Conservation (phyloP, 192 early-diverging fungal genomes). For the Obelidium mucronatum region DNA sequence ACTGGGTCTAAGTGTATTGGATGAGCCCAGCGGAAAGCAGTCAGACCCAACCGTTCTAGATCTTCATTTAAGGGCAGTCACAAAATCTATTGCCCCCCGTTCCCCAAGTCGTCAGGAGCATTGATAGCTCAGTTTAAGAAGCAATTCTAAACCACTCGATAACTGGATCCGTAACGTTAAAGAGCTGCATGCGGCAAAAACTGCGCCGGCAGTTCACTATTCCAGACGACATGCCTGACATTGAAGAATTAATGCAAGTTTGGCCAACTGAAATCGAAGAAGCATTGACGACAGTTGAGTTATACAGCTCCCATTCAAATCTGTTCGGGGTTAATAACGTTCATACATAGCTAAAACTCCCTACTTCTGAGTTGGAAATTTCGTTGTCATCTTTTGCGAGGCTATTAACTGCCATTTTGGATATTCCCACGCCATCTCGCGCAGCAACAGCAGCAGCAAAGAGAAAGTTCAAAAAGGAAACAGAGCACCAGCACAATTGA, state of each 20-base stretch:
- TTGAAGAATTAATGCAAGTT: constrained; percentile 68
- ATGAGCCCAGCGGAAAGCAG: constrained; percentile 58
- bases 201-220: constrained; percentile 45
- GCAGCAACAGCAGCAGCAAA: constrained; percentile 27
- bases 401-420: constrained; percentile 54
- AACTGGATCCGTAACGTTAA: constrained; percentile 62
- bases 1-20: constrained; percentile 57
- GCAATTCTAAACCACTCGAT: constrained; percentile 52
- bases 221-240: constrained; percentile 62
- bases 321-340: too few species aligned
- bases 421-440: constrained; percentile 55
- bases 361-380: constrained; percentile 56
- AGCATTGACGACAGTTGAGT: constrained; percentile 46
- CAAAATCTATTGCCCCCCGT: constrained; percentile 45
- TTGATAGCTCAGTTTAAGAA: constrained; percentile 39
- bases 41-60: constrained; percentile 67
- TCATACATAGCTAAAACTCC: constrained; percentile 44
- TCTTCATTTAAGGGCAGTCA: constrained; percentile 56
- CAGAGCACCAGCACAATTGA: constrained; percentile 49
- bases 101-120: constrained; percentile 49
- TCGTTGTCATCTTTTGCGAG: constrained; percentile 50
- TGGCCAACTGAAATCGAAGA: constrained; percentile 65
- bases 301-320: too few species aligned
- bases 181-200: constrained; percentile 60
- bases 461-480: constrained; percentile 32